Evolutionary conservation across 352 stramenopile genomes (phyloP).

Genomic region (Phytophthora kernoviae): DNA sequence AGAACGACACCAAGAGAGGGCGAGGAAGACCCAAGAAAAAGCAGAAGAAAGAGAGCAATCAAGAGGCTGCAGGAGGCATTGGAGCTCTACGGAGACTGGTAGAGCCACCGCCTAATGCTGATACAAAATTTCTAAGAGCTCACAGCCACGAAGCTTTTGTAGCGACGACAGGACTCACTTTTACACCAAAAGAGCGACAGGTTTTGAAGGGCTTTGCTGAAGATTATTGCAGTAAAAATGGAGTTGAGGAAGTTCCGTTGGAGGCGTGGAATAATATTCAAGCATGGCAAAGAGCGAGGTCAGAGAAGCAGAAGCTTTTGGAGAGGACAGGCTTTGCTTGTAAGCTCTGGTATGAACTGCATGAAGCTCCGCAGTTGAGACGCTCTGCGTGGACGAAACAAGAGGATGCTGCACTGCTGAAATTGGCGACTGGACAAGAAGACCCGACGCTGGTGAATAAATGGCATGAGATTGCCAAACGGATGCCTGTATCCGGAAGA

Average conservation of each 20-base stretch:
- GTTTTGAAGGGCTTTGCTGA: slow-evolving; percentile 57
- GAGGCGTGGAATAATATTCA: slow-evolving; percentile 57
- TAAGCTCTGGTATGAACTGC: slow-evolving; percentile 76
- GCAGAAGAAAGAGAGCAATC: slow-evolving; percentile 13
- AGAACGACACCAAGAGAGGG: slow-evolving; percentile 20
- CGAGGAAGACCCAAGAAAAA: slow-evolving; percentile 39
- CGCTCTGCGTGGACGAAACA: slow-evolving; percentile 61
- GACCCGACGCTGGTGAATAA: slow-evolving; percentile 49
- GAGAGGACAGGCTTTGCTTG: slow-evolving; percentile 71
- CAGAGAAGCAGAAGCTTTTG: slow-evolving; percentile 40
- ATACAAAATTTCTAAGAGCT: slow-evolving; percentile 53
- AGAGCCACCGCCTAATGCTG: slow-evolving; percentile 55
- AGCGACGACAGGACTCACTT: slow-evolving; percentile 48
- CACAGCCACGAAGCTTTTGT: slow-evolving; percentile 69
- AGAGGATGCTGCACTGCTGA: slow-evolving; percentile 46
- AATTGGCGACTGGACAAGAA: slow-evolving; percentile 44
- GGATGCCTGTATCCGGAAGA: slow-evolving; percentile 49
- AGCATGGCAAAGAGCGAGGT: slow-evolving; percentile 31
- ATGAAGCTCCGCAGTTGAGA: slow-evolving; percentile 60
- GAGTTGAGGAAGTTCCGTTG: slow-evolving; percentile 36
- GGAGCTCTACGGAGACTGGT: slow-evolving; percentile 5
- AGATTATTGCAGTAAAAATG: slow-evolving; percentile 26
- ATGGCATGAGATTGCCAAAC: slow-evolving; percentile 54
- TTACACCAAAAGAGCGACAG: slow-evolving; percentile 63
- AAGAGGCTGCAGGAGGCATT: slow-evolving; percentile 6